Evolutionary conservation across 2,329 filamentous ascomycete genomes (phyloP).

Genomic region (Gnomoniopsis sp.): DNA sequence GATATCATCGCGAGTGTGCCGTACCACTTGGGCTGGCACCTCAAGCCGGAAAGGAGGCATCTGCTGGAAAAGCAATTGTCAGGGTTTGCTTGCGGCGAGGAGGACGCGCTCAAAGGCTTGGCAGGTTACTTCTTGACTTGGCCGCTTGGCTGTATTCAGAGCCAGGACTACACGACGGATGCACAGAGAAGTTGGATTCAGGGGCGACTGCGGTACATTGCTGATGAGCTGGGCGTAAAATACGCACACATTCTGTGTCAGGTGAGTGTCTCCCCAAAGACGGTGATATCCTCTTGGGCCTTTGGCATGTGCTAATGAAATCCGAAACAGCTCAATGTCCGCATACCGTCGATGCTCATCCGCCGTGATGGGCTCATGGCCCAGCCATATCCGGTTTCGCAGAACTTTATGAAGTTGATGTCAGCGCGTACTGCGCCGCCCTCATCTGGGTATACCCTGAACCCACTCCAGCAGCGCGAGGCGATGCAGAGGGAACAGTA

Average conservation of each 20-base stretch:
- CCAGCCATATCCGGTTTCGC: slow-evolving; percentile 37
- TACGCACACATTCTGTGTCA: slow-evolving; percentile 54
- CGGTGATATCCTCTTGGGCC: neutral
- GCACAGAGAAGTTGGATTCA: slow-evolving; percentile 53
- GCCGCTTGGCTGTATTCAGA: slow-evolving; percentile 52
- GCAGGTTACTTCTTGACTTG: slow-evolving; percentile 59
- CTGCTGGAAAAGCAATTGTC: slow-evolving; percentile 37
- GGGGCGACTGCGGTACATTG: slow-evolving; percentile 53
- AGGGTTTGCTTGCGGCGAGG: slow-evolving; percentile 47
- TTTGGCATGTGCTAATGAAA: neutral
- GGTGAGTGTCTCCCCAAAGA: slow-evolving; percentile 29
- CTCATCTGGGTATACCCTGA: slow-evolving; percentile 33
- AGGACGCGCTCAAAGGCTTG: slow-evolving; percentile 49
- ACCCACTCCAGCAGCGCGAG: slow-evolving; percentile 46
- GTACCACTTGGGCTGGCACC: slow-evolving; percentile 58
- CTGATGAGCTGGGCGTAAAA: slow-evolving; percentile 52
- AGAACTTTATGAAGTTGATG: slow-evolving; percentile 44
- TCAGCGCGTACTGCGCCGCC: slow-evolving; percentile 35
- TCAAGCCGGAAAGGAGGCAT: slow-evolving; percentile 35
- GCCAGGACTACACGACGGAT: slow-evolving; percentile 58
- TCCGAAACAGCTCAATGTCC: slow-evolving; percentile 46
- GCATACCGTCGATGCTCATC: slow-evolving; percentile 62
- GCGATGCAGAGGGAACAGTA: slow-evolving; percentile 43
- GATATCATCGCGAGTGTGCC: slow-evolving; percentile 62
- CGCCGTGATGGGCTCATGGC: slow-evolving; percentile 48